Percentiles rank a stretch among this genome's conserved stretches.
These are phyloP conservation scores for Neurospora sp. DNA, from an alignment of 495 filamentous ascomycete genomes.

Conservation along the genomic window DNA sequence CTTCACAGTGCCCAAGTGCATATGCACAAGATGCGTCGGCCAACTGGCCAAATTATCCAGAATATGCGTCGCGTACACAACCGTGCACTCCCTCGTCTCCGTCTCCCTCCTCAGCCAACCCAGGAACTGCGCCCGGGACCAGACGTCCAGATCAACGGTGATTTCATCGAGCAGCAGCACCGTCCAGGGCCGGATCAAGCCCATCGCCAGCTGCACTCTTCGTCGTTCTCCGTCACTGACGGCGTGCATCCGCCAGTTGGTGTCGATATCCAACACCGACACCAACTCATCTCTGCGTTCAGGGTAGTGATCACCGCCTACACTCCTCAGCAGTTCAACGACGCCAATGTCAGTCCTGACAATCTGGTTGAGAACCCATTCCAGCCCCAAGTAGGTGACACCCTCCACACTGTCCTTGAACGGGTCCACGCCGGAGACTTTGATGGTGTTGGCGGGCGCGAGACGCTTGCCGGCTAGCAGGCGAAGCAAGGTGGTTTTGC, in stretches of 20 bases:
- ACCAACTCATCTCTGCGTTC: constrained; percentile 79
- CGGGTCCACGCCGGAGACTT: constrained; percentile 74
- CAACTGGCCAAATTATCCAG: constrained; percentile 85
- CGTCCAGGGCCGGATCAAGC: constrained; percentile 83
- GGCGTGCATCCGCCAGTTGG: constrained; percentile 87
- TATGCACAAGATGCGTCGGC: constrained; percentile 93
- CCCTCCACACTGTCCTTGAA: constrained; percentile 82
- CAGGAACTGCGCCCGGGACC: constrained; percentile 78
- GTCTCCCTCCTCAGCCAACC: constrained; percentile 80
- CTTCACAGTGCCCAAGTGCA: constrained; percentile 79
- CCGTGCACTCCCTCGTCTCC: constrained; percentile 66
- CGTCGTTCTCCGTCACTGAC: constrained; percentile 91
- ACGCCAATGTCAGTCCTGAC: constrained; percentile 93
- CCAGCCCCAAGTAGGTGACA: constrained; percentile 91
- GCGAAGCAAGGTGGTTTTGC: constrained; percentile 90
- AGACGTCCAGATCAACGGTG: constrained; percentile 89
- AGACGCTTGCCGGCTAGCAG: constrained; percentile 85
- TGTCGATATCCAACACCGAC: constrained; percentile 81
- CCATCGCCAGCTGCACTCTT: constrained; percentile 93
- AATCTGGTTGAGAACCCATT: constrained; percentile 98
- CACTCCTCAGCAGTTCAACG: constrained; percentile 66
- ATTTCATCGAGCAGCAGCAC: constrained; percentile 92
- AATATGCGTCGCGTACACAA: constrained; percentile 97
- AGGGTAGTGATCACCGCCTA: constrained; percentile 77
- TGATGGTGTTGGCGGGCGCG: constrained; percentile 61